Evolutionary conservation across 2,329 filamentous ascomycete genomes (phyloP).

Genomic region (Pseudogymnoascus sp.): DNA sequence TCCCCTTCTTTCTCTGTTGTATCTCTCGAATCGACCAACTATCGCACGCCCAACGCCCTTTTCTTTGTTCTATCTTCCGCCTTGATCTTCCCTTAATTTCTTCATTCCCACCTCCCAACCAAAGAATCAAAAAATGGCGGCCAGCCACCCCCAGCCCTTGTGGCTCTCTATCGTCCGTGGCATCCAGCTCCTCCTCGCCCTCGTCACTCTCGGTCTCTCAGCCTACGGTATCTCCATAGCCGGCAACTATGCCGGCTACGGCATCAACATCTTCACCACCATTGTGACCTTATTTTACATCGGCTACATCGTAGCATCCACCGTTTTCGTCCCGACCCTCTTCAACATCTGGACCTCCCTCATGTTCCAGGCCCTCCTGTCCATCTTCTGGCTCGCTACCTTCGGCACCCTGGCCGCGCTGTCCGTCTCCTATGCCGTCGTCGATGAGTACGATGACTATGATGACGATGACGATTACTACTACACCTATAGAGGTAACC

Average conservation of each 20-base stretch:
- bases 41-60: neutral
- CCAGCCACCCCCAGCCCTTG: neutral
- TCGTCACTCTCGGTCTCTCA: neutral
- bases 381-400: neutral
- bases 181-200: neutral
- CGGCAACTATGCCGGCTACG: neutral
- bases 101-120: neutral
- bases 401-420: neutral
- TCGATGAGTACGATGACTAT: neutral
- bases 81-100: neutral
- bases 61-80: neutral
- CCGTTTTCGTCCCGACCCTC: neutral
- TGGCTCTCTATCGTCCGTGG: neutral
- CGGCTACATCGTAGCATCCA: neutral
- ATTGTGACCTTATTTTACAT: neutral
- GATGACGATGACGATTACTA: neutral
- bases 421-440: neutral
- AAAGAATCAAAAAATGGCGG: neutral
- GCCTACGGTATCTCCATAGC: neutral
- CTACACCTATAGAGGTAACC: neutral
- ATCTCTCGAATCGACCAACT: neutral
- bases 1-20: neutral
- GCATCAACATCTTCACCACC: neutral
- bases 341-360: neutral
- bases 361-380: neutral